Evolutionary conservation across 805 yeast species (phyloP).

Genomic region (Wickerhamomyces sydowiorum): DNA sequence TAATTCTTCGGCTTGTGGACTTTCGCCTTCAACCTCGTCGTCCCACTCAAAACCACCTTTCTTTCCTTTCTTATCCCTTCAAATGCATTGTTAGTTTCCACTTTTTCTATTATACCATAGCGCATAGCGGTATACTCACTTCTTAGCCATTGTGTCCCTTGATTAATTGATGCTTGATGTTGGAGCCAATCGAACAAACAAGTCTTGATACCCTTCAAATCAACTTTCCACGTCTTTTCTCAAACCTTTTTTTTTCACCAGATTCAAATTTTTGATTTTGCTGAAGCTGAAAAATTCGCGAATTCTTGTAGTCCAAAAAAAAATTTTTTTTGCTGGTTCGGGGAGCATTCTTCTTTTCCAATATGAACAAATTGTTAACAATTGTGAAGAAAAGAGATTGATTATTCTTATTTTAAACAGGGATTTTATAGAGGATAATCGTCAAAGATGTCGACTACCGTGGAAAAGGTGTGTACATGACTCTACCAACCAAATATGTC

Average conservation of each 20-base stretch:
- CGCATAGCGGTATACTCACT: not conserved
- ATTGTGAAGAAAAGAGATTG: no score
- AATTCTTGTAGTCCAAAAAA: no score
- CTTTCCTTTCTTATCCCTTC: conserved; percentile 56
- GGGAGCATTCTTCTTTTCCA: no score
- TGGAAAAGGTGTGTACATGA: conserved; percentile 37
- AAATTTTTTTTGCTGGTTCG: not conserved
- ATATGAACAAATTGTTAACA: no score
- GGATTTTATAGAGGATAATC: no score
- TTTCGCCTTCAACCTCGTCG: conserved; percentile 55
- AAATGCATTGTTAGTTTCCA: conserved; percentile 23
- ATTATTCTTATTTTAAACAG: no score
- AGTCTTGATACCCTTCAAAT: no score
- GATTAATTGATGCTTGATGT: no score
- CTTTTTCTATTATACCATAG: no score
- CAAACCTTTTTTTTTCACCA: not conserved
- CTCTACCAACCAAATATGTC: not conserved
- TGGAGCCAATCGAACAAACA: no score
- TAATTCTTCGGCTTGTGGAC: conserved; percentile 48
- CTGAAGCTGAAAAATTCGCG: no score
- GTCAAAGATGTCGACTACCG: conserved; percentile 52
- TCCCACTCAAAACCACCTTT: conserved; percentile 78
- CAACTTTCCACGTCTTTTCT: not conserved
- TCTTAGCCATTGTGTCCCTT: conserved; percentile 1
- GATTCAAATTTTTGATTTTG: not conserved